A percentile compares a stretch with the other conserved stretches of the same genome.
Conservation (phyloP, 768 basidiomycete genomes). For the Suillus americanus region DNA sequence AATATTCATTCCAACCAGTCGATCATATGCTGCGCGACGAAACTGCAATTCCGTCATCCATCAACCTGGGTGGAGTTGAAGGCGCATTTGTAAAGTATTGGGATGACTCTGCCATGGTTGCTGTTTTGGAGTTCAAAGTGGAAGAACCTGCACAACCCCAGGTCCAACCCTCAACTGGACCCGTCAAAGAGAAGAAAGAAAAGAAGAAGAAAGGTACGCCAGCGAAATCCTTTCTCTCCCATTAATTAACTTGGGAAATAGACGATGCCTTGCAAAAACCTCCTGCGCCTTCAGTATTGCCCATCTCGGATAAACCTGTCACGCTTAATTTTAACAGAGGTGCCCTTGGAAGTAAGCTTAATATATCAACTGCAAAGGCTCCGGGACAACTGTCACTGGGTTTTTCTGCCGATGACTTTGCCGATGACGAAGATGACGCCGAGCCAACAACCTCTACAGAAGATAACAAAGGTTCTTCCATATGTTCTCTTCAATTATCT, state of each 20-base stretch:
- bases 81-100: slow-evolving; percentile 84
- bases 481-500: background rate
- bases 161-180: slow-evolving; percentile 36
- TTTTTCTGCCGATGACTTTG: slow-evolving; percentile 68
- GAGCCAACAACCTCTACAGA: slow-evolving; percentile 45
- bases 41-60: slow-evolving; percentile 66
- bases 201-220: slow-evolving; percentile 58
- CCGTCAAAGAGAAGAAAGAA: slow-evolving; percentile 61
- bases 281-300: slow-evolving; percentile 65
- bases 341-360: slow-evolving; percentile 18
- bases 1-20: slow-evolving; percentile 84
- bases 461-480: slow-evolving; percentile 42
- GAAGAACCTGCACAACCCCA: slow-evolving; percentile 50
- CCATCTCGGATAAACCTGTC: slow-evolving; percentile 78
- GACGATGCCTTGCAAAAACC: slow-evolving; percentile 37
- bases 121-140: slow-evolving; percentile 77
- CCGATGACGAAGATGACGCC: slow-evolving; percentile 36
- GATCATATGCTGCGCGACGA: slow-evolving; percentile 78
- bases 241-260: slow-evolving; percentile 14
- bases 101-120: slow-evolving; percentile 82
- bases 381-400: slow-evolving; percentile 49
- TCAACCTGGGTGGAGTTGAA: slow-evolving; percentile 69
- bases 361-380: slow-evolving; percentile 27
- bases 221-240: background rate
- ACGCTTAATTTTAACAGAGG: slow-evolving; percentile 71